Evolutionary conservation across 768 basidiomycete species (phyloP), one percentile per base, ranked within the genome.

Genomic region (Rhodotorula sphaerocarpa): DNA sequence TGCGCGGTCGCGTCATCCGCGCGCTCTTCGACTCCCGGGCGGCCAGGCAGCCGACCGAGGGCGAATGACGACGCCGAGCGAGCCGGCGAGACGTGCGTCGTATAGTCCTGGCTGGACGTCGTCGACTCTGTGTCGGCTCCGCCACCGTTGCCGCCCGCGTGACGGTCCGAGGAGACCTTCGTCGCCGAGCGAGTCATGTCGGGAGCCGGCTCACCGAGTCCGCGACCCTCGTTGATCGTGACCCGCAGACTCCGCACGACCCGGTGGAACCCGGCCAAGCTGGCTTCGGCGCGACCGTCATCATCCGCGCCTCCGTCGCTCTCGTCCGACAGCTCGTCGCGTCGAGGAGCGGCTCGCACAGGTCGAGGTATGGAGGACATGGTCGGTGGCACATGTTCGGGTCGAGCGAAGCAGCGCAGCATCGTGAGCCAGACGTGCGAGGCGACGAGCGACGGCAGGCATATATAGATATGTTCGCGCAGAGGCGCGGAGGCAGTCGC

Each of bases 171-270:
- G 25, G 34, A 46, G 31, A 50, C 2, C 53, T 60, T 67, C 21
- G 58, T 53, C 10, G 44, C 57, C 0, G 55, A 41, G 16, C 57
- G 55, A 27, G 46, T 27, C 30, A 51, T 43, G 41, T 57, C 71
- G 6, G 77, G 73, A 23, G 77, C 81, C 46, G 77, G 74, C 61
- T 78, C 79, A 51, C 86, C 86, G 36, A 91, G 77, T 70, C 84
- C 84, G 44, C 87, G 82, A 18, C 83, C 88, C 75, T 87, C 85
- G 43, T 85, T 78, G 57, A 88, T 79, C 34, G 82, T 81, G 30
- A 90, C 77, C 65, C 87, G 83, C 28, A 90, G 79, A 73, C 87
- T 86, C 54, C 90, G 80, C 86, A 87, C 90, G 82, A 90, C 86
- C 57, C 89, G 27, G 25, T 58, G 61, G 43, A 50, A 51, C 50